Base-by-base conservation (phyloP, 441 rosid species). In the Gossypium laxum region DNA sequence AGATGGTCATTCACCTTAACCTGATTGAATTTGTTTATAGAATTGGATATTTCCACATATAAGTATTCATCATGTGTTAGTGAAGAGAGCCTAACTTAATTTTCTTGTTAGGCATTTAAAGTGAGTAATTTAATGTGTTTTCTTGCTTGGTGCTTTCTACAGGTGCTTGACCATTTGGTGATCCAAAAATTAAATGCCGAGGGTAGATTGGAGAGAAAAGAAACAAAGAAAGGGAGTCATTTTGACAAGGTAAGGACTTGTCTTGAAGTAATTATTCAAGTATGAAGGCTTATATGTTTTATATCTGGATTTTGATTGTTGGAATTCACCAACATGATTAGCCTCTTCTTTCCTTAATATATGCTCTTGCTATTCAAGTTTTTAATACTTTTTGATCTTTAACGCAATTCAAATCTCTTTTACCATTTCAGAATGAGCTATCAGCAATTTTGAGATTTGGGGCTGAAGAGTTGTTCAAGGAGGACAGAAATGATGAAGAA, bases 121-220 rank as follows among this genome's bases (percentile, higher is more conserved):
- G 30, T 21, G 22, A 58, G 43, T 57, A 65, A 6, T 60, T 71
- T 74, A 45, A 34, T n/a, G 4, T 56, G 14, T 74, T 73, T 72
- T 75, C 26, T 67, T 75, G 24, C 66, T 45, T 70, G 65, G 41
- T 86, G 74, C 70, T 72, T 45, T 55, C 59, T 76, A 12, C 81
- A 96, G 98, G 99, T 93, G 62, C 98, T 96, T 75, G 99, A 96
- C 73, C 99, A 96, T 85, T 84, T 93, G 90, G 98, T 96, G 75
- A 96, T 96, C 78, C 99, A 96, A 81, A 96, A 96, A 76, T 80
- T 96, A 79, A 96, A 96, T 84, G 99, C 99, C 21, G 99, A 96
- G 91, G 98, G 99, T 73, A 86, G 96, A 81, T 84, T 93, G 82
- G 99, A 96, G 86, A 96, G 88, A 88, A 93, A 95, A 85, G 99